phyloP scores from a whole-genome alignment of 768 basidiomycete species.

The Tricholoma flavovirens region DNA sequence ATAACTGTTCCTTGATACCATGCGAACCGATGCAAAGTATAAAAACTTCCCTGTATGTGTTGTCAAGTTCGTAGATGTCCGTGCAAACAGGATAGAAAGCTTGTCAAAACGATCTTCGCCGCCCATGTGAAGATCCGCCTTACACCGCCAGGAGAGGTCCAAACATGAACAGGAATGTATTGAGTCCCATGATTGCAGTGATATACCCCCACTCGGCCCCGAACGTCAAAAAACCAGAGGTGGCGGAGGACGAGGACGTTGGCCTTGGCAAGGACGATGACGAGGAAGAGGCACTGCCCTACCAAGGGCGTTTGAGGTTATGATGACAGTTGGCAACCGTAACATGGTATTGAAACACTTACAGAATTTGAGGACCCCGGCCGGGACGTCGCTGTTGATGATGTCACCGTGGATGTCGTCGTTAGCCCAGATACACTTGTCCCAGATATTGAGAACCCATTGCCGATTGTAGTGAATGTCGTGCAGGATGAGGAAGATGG shows the following conservation, averaged over 20 bases:
- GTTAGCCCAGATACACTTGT: slow-evolving; percentile 18
- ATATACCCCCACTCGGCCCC: not conserved
- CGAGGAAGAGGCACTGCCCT: not conserved
- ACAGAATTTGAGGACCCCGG: slow-evolving; percentile 11
- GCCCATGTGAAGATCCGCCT: not conserved
- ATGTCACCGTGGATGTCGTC: not conserved
- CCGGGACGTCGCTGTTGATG: slow-evolving; percentile 2
- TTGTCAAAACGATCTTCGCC: not conserved
- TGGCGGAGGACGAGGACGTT: not conserved
- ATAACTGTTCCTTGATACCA: not conserved
- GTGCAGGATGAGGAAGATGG: slow-evolving; percentile 61
- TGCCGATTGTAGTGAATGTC: slow-evolving; percentile 45
- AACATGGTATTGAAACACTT: not conserved
- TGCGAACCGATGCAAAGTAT: not conserved
- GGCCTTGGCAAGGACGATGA: not conserved
- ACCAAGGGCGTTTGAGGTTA: not conserved
- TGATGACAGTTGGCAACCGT: not conserved
- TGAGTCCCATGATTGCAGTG: not conserved
- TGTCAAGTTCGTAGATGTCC: not conserved
- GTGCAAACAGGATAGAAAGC: not conserved
- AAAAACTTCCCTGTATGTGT: not conserved
- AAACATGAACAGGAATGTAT: not conserved
- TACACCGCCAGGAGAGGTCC: not conserved
- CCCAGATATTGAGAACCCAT: slow-evolving; percentile 32
- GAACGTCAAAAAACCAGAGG: not conserved